These are phyloP conservation scores for Abortiporus biennis DNA, from an alignment of 1,284 basidiomycete species.

Conservation along the genomic window DNA sequence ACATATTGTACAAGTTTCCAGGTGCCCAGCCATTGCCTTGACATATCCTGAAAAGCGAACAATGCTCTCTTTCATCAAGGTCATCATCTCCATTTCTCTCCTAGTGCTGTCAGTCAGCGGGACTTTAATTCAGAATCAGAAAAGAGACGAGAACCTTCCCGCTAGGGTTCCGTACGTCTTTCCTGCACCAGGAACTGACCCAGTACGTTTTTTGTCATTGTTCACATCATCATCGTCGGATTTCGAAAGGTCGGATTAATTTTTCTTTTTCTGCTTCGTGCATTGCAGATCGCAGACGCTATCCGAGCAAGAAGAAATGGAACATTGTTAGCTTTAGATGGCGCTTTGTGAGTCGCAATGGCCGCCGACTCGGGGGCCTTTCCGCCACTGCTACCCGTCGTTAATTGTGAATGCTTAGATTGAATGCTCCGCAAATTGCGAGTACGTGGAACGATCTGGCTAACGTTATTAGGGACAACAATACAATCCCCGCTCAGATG, in stretches of 20 bases:
- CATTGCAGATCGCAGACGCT: slow-evolving; percentile 16
- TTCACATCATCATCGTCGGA: not conserved
- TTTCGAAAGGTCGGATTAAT: not conserved
- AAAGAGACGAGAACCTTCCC: slow-evolving; percentile 10
- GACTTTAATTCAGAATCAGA: not conserved
- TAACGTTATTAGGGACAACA: slow-evolving; percentile 18
- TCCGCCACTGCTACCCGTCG: no score
- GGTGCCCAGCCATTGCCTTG: no score
- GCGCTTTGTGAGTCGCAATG: slow-evolving; percentile 13
- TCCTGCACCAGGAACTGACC: slow-evolving; percentile 17
- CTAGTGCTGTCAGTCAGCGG: no score
- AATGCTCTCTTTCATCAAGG: no score
- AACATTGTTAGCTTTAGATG: slow-evolving; percentile 18
- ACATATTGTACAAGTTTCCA: no score
- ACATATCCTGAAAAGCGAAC: no score
- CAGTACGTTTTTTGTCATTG: slow-evolving; percentile 10
- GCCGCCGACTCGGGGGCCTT: no score
- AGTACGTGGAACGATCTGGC: slow-evolving; percentile 19
- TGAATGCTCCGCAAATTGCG: slow-evolving; percentile 21
- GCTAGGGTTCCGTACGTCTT: slow-evolving; percentile 23
- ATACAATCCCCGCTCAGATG: slow-evolving; percentile 20
- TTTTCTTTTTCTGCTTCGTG: no score
- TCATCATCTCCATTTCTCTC: no score
- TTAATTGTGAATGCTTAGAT: slow-evolving; percentile 6
- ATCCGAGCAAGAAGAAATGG: slow-evolving; percentile 17